A percentile compares a stretch with the other conserved stretches of the same genome.
Evolutionary conservation across 768 basidiomycete genomes (phyloP).

Genomic region (Tylopilus plumbeoviolaceoides): DNA sequence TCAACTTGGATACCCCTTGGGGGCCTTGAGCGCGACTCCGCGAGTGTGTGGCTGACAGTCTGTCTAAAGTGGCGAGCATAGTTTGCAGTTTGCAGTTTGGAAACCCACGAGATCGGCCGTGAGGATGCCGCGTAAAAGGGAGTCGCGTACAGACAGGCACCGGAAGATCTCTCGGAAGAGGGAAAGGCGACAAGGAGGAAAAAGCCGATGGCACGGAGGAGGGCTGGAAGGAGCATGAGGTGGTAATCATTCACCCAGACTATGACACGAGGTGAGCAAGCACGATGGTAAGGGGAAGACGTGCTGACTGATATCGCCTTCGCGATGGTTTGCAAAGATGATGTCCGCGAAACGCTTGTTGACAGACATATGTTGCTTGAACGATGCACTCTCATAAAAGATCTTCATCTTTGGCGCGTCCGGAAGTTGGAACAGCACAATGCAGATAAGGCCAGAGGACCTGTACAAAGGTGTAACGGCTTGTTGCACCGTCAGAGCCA

Average conservation of each 20-base stretch:
- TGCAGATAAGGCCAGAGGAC: conserved; percentile 88
- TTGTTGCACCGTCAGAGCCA: too few relatives aligned
- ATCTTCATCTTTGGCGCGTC: conserved; percentile 83
- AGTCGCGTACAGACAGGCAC: conserved; percentile 74
- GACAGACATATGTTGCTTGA: conserved; percentile 82
- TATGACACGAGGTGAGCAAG: conserved; percentile 15
- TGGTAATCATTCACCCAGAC: conserved; percentile 96
- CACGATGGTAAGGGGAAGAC: background rate
- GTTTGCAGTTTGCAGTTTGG: conserved; percentile 84
- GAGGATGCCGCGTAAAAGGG: conserved; percentile 84
- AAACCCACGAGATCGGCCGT: conserved; percentile 92
- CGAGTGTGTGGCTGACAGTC: conserved; percentile 75
- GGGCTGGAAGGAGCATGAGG: conserved; percentile 84
- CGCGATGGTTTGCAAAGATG: conserved; percentile 75
- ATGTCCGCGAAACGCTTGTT: conserved; percentile 88
- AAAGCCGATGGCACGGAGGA: conserved; percentile 80
- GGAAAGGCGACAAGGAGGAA: conserved; percentile 98
- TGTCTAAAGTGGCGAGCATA: conserved; percentile 83
- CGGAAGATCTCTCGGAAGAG: conserved; percentile 92
- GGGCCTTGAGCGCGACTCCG: conserved; percentile 74
- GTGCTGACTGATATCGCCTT: conserved; percentile 74
- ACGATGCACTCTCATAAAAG: conserved; percentile 77
- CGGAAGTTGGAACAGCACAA: conserved; percentile 79
- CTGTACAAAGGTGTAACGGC: conserved; percentile 18
- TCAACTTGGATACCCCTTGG: conserved; percentile 78